Percentiles rank a stretch among this genome's conserved stretches.
These are phyloP conservation scores for Tylopilus plumbeoviolaceoides DNA, from an alignment of 768 basidiomycete genomes.

Conservation along the genomic window DNA sequence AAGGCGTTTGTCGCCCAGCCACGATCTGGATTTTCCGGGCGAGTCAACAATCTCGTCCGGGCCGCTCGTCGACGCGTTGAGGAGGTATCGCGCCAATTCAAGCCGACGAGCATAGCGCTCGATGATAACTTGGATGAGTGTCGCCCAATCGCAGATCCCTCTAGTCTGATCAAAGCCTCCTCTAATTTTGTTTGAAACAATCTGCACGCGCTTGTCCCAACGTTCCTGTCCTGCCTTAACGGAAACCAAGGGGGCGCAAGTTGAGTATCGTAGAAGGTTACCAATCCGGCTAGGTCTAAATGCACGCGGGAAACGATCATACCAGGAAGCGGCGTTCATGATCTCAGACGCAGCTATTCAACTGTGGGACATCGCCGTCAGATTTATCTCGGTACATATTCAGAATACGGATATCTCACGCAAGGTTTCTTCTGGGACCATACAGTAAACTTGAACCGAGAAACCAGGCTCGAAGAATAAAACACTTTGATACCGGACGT, in stretches of 20 bases:
- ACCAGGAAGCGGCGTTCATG: constrained; percentile 20
- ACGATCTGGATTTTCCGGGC: too few relatives aligned
- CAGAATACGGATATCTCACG: too few relatives aligned
- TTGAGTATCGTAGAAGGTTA: constrained; percentile 27
- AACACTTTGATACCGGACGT: too few relatives aligned
- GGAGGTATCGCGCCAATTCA: constrained; percentile 21
- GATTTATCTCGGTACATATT: too few relatives aligned
- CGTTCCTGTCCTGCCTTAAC: constrained; percentile 14
- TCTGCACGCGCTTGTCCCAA: constrained; percentile 16
- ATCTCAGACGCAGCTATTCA: constrained; percentile 5
- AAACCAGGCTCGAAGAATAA: too few relatives aligned
- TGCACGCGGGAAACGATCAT: constrained; percentile 23
- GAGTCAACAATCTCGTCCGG: background rate
- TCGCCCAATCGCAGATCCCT: constrained; percentile 24
- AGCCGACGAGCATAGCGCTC: constrained; percentile 32
- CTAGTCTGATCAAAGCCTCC: constrained; percentile 2
- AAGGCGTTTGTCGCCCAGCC: too few relatives aligned
- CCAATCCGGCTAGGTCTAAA: constrained; percentile 14
- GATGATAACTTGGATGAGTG: constrained; percentile 24
- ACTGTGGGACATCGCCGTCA: background rate
- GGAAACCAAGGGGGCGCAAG: too few relatives aligned
- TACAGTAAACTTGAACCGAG: too few relatives aligned
- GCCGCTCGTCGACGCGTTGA: constrained; percentile 10
- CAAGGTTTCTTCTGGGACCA: too few relatives aligned
- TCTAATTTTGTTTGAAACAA: constrained; percentile 3